Evolutionary conservation across 495 filamentous ascomycete species (phyloP), one percentile per base, ranked within the genome.

Genomic region (Immersiella caudata): DNA sequence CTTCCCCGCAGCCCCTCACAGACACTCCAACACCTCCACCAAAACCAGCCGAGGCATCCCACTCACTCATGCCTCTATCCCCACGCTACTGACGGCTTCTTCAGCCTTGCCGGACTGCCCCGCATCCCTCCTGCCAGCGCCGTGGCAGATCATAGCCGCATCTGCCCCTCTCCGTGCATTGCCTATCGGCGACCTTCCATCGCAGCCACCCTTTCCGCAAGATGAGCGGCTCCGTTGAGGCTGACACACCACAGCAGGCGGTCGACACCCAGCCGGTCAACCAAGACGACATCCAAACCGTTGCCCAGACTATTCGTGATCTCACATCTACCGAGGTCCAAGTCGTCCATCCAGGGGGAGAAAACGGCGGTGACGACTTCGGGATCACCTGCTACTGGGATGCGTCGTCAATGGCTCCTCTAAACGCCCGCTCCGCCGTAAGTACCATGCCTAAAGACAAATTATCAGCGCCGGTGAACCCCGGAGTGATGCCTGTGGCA

Each of bases 391-490:
- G 76, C 26, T 84, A 83, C 68, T 84, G 80, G 79, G 79, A 85
- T 79, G 76, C 78, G 63, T 78, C 79, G 56, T 80, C 75, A 55
- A 89, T 88, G 86, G 80, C 85, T 29, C 80, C 84, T 65, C 75
- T 89, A 24, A 86, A 84, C 58, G 75, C 83, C 69, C 77, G 81
- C 20, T 87, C 88, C 64, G 78, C 79, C 73, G 87, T 88, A 71
- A 75, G 82, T 85, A 72, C 62, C 64, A 58, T 67, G 60, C 54
- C 65, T 57, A 20, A 54, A 64, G 29, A 33, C 29, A 8, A 8
- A 3, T 33, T 46, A 12, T 18, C 16, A 18, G 40, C 40, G 40
- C 40, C 40, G 9, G 40, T 46, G 40, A 12, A 46, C 11, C 14
- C 40, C 16, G 40, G 40, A 6, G 40, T 18, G 40, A 12, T 46